Evolutionary conservation across 1,284 basidiomycete species (phyloP).

Genomic region (Cutaneotrichosporon sp.): DNA sequence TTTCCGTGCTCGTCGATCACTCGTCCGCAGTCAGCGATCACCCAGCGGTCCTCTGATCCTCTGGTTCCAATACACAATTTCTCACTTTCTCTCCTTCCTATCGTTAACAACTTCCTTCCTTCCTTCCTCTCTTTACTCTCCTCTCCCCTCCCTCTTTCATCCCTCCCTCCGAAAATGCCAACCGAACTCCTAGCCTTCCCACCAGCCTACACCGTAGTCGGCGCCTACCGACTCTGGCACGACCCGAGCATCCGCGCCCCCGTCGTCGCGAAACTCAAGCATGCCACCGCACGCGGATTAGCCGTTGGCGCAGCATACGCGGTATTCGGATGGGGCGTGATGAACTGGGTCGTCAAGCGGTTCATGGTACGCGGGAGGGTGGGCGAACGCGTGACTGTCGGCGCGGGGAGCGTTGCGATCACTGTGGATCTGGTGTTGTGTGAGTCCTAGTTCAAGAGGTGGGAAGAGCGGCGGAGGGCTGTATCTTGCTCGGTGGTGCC

Average conservation of each 20-base stretch:
- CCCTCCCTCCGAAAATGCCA: conserved; percentile 37
- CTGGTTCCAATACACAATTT: too few relatives aligned
- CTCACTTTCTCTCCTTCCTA: too few relatives aligned
- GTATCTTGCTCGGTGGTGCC: too few relatives aligned
- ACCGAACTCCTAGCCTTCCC: conserved; percentile 51
- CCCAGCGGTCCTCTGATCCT: too few relatives aligned
- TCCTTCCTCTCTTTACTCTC: not conserved
- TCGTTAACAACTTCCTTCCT: too few relatives aligned
- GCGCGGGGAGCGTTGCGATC: conserved; percentile 30
- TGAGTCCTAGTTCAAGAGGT: conserved; percentile 25
- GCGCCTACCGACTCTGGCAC: conserved; percentile 46
- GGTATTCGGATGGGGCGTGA: conserved; percentile 38
- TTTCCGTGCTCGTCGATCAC: too few relatives aligned
- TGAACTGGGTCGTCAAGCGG: conserved; percentile 46
- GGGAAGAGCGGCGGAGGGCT: too few relatives aligned
- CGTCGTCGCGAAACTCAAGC: conserved; percentile 50
- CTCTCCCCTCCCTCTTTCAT: not conserved
- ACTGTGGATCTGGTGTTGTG: conserved; percentile 44
- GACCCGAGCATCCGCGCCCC: conserved; percentile 46
- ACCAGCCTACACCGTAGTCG: conserved; percentile 48
- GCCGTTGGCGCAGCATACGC: conserved; percentile 45
- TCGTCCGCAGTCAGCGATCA: not conserved
- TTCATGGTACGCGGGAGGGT: conserved; percentile 36
- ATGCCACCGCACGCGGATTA: conserved; percentile 48
- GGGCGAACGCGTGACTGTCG: conserved; percentile 35